These are phyloP conservation scores for Yamadazyma triangularis DNA, from an alignment of 1,139 yeast genomes.

Conservation along the genomic window DNA sequence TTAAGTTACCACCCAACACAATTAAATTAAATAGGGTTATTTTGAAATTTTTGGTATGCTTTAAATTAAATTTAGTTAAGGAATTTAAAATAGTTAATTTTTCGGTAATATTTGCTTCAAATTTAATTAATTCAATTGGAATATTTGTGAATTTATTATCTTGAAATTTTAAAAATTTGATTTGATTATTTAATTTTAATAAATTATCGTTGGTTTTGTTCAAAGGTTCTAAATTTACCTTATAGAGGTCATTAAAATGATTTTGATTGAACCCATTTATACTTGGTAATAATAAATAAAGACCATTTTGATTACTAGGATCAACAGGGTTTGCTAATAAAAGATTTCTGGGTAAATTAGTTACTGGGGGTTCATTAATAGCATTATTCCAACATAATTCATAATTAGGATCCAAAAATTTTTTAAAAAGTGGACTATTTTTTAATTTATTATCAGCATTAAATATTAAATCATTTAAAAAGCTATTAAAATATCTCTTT, in stretches of 20 bases:
- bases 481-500: constrained; percentile 34
- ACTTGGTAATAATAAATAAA: constrained; percentile 37
- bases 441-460: constrained; percentile 1
- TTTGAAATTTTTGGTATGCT: constrained; percentile 22
- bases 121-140: constrained; percentile 30
- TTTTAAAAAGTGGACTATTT: constrained; percentile 29
- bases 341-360: constrained; percentile 34
- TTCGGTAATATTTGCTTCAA: constrained; percentile 33
- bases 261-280: constrained; percentile 30
- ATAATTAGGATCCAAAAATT: constrained; percentile 46
- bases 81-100: constrained; percentile 30
- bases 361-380: constrained; percentile 43
- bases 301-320: constrained; percentile 44
- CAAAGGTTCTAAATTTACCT: constrained; percentile 24
- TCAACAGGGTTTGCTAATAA: constrained; percentile 42
- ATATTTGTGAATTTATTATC: constrained; percentile 20
- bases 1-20: constrained; percentile 45
- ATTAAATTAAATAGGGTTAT: constrained; percentile 30
- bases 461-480: constrained; percentile 27
- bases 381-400: constrained; percentile 47
- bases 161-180: constrained; percentile 25
- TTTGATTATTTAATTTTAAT: constrained; percentile 30
- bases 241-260: constrained; percentile 18
- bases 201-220: constrained; percentile 35
- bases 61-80: constrained; percentile 28